phyloP scores from a whole-genome alignment of 805 yeast species.

The Candida loeiensis region DNA sequence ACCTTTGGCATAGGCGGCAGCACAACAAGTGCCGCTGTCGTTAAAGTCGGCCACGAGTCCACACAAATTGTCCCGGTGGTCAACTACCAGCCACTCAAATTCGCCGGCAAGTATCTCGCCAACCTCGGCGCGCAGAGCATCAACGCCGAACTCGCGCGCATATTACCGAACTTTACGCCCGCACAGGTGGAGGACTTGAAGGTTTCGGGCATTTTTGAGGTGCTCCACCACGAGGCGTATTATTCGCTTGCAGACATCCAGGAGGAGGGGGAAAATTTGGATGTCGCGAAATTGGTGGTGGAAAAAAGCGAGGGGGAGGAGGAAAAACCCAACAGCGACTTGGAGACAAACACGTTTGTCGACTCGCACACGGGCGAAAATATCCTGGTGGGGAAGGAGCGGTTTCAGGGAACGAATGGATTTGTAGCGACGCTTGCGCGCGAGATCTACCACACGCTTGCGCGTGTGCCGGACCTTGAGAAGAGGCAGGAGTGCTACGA shows the following conservation, averaged over 20 bases:
- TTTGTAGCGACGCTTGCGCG: conserved; percentile 55
- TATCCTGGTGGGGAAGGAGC: conserved; percentile 78
- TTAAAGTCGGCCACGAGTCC: conserved; percentile 75
- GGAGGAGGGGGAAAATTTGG: conserved; percentile 61
- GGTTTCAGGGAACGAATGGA: conserved; percentile 74
- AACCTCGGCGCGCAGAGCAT: conserved; percentile 64
- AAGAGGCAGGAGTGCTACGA: conserved; percentile 83
- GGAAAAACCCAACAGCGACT: conserved; percentile 57
- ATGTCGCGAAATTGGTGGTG: conserved; percentile 86
- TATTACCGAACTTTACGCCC: conserved; percentile 55
- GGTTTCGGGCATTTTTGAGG: conserved; percentile 71
- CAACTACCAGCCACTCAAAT: conserved; percentile 61
- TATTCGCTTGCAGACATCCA: conserved; percentile 53
- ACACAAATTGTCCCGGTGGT: conserved; percentile 79
- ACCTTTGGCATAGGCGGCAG: conserved; percentile 66
- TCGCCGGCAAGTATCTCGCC: conserved; percentile 47
- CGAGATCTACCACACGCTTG: conserved; percentile 50
- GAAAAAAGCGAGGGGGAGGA: conserved; percentile 47
- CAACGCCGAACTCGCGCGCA: conserved; percentile 47
- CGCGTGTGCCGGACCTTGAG: conserved; percentile 60
- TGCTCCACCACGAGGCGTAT: conserved; percentile 64
- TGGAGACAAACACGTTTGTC: conserved; percentile 67
- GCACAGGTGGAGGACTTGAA: conserved; percentile 74
- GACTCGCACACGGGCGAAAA: conserved; percentile 54
- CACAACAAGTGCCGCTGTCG: conserved; percentile 62